These are phyloP conservation scores for Pseudozyma sp. DNA, from an alignment of 1,284 basidiomycete species.

Conservation along the genomic window DNA sequence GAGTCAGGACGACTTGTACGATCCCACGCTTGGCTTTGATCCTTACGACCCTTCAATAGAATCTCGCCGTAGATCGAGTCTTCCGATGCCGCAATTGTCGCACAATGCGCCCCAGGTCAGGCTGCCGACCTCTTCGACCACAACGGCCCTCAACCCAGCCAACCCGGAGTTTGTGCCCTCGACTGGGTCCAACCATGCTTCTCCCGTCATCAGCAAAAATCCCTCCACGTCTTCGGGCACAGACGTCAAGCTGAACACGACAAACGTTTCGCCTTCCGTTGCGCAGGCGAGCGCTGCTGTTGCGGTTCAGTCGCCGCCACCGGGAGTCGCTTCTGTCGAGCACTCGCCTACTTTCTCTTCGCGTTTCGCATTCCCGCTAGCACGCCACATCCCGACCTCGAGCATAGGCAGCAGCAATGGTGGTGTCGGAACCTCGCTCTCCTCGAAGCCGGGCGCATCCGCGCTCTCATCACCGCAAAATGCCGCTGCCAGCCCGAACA, in stretches of 20 bases:
- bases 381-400: conserved; percentile 32
- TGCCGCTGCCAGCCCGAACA: conserved; percentile 10
- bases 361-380: conserved; percentile 48
- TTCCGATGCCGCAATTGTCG: conserved; percentile 37
- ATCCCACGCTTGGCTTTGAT: conserved; percentile 46
- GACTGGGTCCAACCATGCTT: conserved; percentile 44
- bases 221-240: conserved; percentile 1
- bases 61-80: conserved; percentile 41
- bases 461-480: conserved; percentile 20
- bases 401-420: conserved; percentile 12
- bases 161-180: conserved; percentile 57
- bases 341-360: conserved; percentile 51
- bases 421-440: conserved; percentile 4
- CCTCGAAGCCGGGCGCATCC: conserved; percentile 26
- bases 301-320: conserved; percentile 27
- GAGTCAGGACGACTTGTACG: conserved; percentile 49
- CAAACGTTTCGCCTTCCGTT: conserved; percentile 6
- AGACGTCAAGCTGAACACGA: neutral
- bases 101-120: conserved; percentile 15
- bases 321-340: conserved; percentile 35
- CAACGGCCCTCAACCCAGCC: conserved; percentile 48
- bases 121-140: conserved; percentile 16
- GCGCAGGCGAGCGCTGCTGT: conserved; percentile 16
- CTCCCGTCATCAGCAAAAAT: conserved; percentile 38
- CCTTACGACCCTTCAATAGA: conserved; percentile 45